Percentiles rank a stretch among this genome's conserved stretches.
Evolutionary conservation across 2,329 filamentous ascomycete species (phyloP).

Genomic region (Trichoderma koningii): DNA sequence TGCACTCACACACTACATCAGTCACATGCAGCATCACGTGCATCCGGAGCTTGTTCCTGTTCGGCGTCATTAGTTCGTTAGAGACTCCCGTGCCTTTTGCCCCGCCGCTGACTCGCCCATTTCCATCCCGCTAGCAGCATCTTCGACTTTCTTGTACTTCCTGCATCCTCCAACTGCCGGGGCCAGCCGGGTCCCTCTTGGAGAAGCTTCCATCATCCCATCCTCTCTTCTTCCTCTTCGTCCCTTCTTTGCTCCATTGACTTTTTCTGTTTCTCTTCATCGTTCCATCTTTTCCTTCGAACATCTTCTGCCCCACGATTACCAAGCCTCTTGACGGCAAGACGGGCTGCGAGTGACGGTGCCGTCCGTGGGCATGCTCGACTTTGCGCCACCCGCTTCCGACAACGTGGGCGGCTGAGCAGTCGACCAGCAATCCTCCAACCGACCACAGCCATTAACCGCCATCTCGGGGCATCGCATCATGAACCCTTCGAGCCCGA

Average conservation of each 20-base stretch:
- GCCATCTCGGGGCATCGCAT: constrained; percentile 23
- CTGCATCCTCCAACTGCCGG: constrained; percentile 38
- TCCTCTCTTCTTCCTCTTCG: constrained; percentile 11
- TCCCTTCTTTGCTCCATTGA: constrained; percentile 24
- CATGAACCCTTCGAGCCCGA: constrained; percentile 42
- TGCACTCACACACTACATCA: too few relatives aligned
- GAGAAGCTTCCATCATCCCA: constrained; percentile 26
- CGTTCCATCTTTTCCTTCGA: background rate
- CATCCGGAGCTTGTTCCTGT: background rate
- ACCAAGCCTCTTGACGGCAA: constrained; percentile 4
- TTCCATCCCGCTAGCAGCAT: background rate
- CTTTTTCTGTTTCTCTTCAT: background rate
- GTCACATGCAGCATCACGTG: constrained; percentile 10
- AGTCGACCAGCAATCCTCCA: constrained; percentile 7
- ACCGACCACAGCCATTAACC: background rate
- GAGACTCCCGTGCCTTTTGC: constrained; percentile 38
- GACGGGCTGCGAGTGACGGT: constrained; percentile 6
- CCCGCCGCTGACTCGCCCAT: constrained; percentile 42
- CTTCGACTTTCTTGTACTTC: constrained; percentile 23
- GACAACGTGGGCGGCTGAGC: constrained; percentile 16
- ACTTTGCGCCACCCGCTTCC: constrained; percentile 17
- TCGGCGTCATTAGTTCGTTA: background rate
- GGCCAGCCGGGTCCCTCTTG: constrained; percentile 43
- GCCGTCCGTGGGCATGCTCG: constrained; percentile 25
- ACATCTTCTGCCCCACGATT: background rate